Percentiles rank a stretch among this genome's conserved stretches.
Conservation (phyloP, 208 protist species). For the Leishmania tarentolae region DNA sequence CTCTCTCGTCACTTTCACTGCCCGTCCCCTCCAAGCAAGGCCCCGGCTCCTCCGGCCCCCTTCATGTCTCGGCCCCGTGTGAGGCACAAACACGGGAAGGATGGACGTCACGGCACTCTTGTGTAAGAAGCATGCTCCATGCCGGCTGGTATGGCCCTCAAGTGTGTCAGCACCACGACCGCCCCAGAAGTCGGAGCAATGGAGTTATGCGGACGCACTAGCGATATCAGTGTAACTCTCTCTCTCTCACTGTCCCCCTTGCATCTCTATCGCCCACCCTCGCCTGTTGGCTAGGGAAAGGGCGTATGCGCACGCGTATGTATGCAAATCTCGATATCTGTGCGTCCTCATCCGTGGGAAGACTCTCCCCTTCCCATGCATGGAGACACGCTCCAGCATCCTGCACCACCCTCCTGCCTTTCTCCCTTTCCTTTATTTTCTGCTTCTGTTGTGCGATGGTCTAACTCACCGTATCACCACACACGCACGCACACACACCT, state of each 20-base stretch:
- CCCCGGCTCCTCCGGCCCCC: background rate
- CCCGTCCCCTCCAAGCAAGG: background rate
- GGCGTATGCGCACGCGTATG: background rate
- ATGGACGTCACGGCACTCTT: background rate
- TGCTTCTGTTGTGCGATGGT: background rate
- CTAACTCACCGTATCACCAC: background rate
- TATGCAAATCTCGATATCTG: too few species aligned
- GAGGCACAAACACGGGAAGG: background rate
- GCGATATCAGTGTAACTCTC: background rate
- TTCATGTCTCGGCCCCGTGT: background rate
- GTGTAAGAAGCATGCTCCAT: background rate
- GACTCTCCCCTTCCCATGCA: background rate
- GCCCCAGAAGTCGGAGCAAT: background rate
- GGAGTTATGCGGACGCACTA: background rate
- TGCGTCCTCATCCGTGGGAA: background rate
- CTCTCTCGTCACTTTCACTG: background rate
- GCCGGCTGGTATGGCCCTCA: background rate
- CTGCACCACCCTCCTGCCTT: background rate
- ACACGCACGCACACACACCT: background rate
- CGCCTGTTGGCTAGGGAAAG: background rate
- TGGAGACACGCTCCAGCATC: background rate
- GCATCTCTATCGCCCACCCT: background rate
- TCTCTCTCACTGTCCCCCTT: constrained; percentile 13
- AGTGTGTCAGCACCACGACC: background rate
- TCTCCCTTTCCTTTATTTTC: background rate